Evolutionary conservation across 2,329 filamentous ascomycete genomes (phyloP).

Genomic region (Neodidymelliopsis sp.): DNA sequence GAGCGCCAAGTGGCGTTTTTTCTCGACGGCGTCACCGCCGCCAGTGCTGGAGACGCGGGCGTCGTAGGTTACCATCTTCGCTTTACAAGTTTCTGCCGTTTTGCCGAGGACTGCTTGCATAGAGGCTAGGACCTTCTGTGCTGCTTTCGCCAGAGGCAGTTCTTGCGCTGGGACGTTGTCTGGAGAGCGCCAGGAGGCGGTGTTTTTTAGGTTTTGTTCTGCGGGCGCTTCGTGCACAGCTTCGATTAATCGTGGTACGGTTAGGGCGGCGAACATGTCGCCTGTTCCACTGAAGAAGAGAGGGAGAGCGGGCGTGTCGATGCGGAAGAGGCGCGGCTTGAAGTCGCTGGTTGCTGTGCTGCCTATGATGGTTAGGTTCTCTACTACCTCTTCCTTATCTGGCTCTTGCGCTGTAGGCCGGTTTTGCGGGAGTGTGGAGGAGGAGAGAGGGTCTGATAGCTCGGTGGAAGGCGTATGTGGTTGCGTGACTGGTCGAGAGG

Average conservation of each 20-base stretch:
- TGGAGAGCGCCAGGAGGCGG: slow-evolving; percentile 75
- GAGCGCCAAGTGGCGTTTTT: slow-evolving; percentile 69
- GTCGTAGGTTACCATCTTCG: slow-evolving; percentile 63
- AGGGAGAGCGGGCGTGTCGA: slow-evolving; percentile 85
- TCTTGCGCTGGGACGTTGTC: slow-evolving; percentile 74
- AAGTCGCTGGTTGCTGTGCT: slow-evolving; percentile 72
- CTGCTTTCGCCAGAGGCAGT: slow-evolving; percentile 81
- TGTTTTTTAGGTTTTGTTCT: slow-evolving; percentile 56
- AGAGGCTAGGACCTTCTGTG: slow-evolving; percentile 85
- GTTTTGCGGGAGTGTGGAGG: background rate
- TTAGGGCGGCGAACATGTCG: slow-evolving; percentile 97
- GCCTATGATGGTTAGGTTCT: slow-evolving; percentile 74
- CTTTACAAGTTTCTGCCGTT: slow-evolving; percentile 71
- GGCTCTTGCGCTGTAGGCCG: background rate
- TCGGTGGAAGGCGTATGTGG: slow-evolving; percentile 30
- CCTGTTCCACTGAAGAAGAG: slow-evolving; percentile 97
- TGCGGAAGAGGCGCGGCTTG: slow-evolving; percentile 82
- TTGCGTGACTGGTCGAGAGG: slow-evolving; percentile 45
- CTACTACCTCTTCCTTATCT: slow-evolving; percentile 19
- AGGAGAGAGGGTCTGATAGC: background rate
- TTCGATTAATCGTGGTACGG: slow-evolving; percentile 86
- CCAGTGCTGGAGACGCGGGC: slow-evolving; percentile 56
- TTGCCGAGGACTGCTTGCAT: slow-evolving; percentile 86
- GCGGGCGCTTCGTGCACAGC: slow-evolving; percentile 64
- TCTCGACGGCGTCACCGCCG: slow-evolving; percentile 57